Percentiles rank a stretch among this genome's conserved stretches.
phyloP scores from a whole-genome alignment of 192 early-diverging fungal species.

The Coemansia sp. region DNA sequence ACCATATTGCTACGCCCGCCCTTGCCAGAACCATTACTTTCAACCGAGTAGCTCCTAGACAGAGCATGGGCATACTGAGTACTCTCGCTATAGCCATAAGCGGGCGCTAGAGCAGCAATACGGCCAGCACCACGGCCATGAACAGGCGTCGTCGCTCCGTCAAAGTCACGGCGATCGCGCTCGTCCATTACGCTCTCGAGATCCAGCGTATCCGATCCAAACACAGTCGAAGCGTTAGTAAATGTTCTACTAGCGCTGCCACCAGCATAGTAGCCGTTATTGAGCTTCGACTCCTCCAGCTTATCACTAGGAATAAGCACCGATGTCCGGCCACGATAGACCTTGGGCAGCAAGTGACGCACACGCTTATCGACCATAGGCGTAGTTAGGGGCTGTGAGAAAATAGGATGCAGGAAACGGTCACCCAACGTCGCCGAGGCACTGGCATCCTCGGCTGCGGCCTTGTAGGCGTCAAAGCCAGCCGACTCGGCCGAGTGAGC shows the following conservation, averaged over 20 bases:
- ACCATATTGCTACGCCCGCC: constrained; percentile 13
- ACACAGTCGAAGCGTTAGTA: constrained; percentile 42
- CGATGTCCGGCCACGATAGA: constrained; percentile 60
- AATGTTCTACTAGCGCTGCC: constrained; percentile 25
- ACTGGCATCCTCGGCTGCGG: constrained; percentile 12
- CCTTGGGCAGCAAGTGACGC: constrained; percentile 62
- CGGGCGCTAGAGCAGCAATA: background rate
- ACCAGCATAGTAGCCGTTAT: background rate
- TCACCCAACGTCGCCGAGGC: constrained; percentile 48
- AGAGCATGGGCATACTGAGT: constrained; percentile 13
- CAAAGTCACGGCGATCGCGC: constrained; percentile 54
- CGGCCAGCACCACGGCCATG: constrained; percentile 4
- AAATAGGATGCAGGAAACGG: constrained; percentile 70
- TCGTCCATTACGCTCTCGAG: constrained; percentile 50
- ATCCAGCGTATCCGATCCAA: constrained; percentile 38
- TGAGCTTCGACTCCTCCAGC: background rate
- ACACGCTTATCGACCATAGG: constrained; percentile 70
- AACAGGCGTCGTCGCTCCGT: constrained; percentile 39
- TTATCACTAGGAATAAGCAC: background rate
- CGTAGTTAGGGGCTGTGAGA: constrained; percentile 62
- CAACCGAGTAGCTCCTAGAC: constrained; percentile 40
- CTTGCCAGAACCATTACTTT: constrained; percentile 25
- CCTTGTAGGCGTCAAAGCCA: constrained; percentile 36
- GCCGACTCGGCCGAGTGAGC: constrained; percentile 50
- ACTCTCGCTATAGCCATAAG: background rate